These are phyloP conservation scores for Flammula alnicola DNA, from an alignment of 1,284 basidiomycete species.

Conservation along the genomic window DNA sequence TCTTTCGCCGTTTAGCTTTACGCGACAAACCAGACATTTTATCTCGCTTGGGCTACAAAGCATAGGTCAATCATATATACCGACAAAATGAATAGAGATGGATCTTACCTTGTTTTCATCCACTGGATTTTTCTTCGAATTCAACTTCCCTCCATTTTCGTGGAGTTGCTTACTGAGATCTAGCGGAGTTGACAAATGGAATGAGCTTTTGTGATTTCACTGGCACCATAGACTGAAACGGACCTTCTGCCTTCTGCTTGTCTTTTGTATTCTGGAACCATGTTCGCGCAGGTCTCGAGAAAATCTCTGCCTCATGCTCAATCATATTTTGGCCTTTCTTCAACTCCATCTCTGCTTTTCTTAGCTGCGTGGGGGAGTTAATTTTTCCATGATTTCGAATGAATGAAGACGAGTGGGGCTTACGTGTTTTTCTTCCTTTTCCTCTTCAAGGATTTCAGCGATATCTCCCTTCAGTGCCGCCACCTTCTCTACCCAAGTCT, in stretches of 20 bases:
- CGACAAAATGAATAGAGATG: not conserved
- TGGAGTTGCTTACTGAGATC: constrained; percentile 77
- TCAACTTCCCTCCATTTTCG: constrained; percentile 53
- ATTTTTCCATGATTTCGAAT: constrained; percentile 8
- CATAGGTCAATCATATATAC: constrained; percentile 3
- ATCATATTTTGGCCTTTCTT: constrained; percentile 97
- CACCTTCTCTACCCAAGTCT: constrained; percentile 75
- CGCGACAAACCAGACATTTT: constrained; percentile 87
- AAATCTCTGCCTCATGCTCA: constrained; percentile 94
- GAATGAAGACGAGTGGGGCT: constrained; percentile 18
- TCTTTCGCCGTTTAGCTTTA: constrained; percentile 82
- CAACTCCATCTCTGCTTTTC: constrained; percentile 95
- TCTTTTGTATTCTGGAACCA: constrained; percentile 97
- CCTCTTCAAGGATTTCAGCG: constrained; percentile 84
- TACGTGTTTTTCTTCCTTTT: constrained; percentile 94
- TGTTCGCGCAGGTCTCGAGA: constrained; percentile 89
- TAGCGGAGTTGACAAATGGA: constrained; percentile 13
- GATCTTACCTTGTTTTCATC: constrained; percentile 48
- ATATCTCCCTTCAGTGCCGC: constrained; percentile 82
- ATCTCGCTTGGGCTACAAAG: constrained; percentile 73
- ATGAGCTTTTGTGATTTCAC: not conserved
- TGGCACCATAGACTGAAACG: constrained; percentile 2
- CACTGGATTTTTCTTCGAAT: constrained; percentile 22
- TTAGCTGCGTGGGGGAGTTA: constrained; percentile 52
- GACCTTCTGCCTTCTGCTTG: constrained; percentile 82